Percentiles rank a stretch among this genome's conserved stretches.
Evolutionary conservation across 371 early-diverging fungal species (phyloP).

Genomic region (Mortierella sp.): DNA sequence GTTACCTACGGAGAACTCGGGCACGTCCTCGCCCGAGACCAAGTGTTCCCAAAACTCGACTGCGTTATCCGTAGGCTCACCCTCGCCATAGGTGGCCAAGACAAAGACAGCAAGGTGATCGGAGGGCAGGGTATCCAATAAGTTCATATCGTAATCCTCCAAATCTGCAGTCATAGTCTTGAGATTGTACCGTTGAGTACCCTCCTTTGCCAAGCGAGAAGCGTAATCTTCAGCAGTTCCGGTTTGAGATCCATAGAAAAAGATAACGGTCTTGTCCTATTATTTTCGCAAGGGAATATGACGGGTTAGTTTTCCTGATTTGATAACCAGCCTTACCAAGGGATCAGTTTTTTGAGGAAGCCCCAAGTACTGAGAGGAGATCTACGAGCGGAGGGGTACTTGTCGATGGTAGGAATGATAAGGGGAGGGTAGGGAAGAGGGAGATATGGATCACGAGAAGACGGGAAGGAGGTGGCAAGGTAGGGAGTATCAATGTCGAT

Average conservation of each 20-base stretch:
- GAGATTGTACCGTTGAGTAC: conserved; percentile 78
- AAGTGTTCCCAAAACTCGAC: conserved; percentile 87
- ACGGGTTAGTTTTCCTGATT: neutral
- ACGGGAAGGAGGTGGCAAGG: too few relatives aligned
- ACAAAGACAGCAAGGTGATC: conserved; percentile 82
- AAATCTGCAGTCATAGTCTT: conserved; percentile 84
- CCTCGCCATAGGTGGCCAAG: conserved; percentile 92
- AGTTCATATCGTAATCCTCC: conserved; percentile 88
- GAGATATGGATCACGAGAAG: too few relatives aligned
- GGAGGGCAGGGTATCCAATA: conserved; percentile 74
- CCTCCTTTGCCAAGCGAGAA: conserved; percentile 86
- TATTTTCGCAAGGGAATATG: neutral
- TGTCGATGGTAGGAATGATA: too few relatives aligned
- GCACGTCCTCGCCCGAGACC: conserved; percentile 71
- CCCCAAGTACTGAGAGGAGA: too few relatives aligned
- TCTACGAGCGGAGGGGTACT: too few relatives aligned
- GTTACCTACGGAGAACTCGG: conserved; percentile 76
- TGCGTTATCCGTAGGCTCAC: conserved; percentile 95
- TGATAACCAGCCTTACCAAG: neutral
- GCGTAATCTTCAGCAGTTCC: conserved; percentile 98
- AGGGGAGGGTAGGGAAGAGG: too few relatives aligned
- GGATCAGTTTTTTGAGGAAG: too few relatives aligned
- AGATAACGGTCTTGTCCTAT: conserved; percentile 75
- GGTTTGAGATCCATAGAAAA: conserved; percentile 96
- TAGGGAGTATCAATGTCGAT: too few relatives aligned